Base-by-base conservation (phyloP, 2,329 filamentous ascomycete species). In the Arthrinium puccinioides region DNA sequence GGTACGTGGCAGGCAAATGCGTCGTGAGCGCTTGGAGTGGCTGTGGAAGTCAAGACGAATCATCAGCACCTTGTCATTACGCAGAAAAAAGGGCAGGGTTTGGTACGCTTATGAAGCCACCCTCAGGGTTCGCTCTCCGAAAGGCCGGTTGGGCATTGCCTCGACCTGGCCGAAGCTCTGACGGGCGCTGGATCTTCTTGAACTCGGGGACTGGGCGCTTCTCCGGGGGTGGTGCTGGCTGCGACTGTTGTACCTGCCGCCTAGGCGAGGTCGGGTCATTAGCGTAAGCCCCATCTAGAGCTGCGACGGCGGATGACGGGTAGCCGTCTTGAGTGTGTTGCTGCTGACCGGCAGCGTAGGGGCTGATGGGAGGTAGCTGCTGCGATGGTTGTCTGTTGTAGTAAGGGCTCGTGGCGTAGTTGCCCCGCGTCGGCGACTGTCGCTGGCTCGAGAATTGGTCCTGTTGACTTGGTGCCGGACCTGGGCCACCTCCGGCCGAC, bases 61-160 rank as follows among this genome's bases (percentile, higher is more conserved):
- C n/a, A n/a, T n/a, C n/a, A n/a, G n/a, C n/a, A n/a, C n/a, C n/a
- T n/a, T n/a, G n/a, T n/a, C n/a, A n/a, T n/a, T n/a, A n/a, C n/a
- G n/a, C n/a, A n/a, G 39, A 31, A 16, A 27, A 32, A 16, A 21
- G 10, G n/a, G 19, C 16, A 32, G 31, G 24, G 32, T 29, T 24
- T 55, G 85, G 65, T 73, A 94, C 87, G 61, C 92, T 97, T 59
- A 98, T 95, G 58, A 98, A 98, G 33, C 92, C 92, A 37, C 92
- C 92, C 58, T 98, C 92, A 2, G 92, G 92, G 52, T 95, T 94
- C 38, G 92, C 92, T 63, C 92, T 80, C 51, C 92, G 79, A 57
- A 94, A 97, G 2, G 87, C 77, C 38, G 92, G 92, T 57, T 98
- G 92, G 15, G 77, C 56, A 60, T 90, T 95, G 57, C 92, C 79